These are phyloP conservation scores for Kwoniella mangroviensis DNA, from an alignment of 768 basidiomycete genomes.

Conservation along the genomic window DNA sequence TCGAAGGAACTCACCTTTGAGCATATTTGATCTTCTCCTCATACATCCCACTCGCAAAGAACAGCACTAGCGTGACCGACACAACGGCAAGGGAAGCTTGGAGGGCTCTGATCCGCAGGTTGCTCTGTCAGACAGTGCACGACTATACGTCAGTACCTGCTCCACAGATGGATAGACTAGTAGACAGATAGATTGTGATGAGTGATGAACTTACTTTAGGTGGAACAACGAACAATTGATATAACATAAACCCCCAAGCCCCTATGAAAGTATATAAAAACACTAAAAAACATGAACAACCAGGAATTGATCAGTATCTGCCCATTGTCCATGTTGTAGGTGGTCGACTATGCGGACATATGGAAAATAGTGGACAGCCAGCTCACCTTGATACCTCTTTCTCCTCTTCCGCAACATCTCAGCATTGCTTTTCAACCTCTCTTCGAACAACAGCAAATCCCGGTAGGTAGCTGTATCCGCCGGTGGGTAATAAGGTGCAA, in stretches of 20 bases:
- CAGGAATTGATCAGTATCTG: neutral
- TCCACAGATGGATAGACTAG: no score
- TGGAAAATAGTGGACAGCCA: neutral
- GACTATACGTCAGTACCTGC: no score
- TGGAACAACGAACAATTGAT: slow-evolving; percentile 71
- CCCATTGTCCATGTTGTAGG: no score
- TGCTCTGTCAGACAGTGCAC: slow-evolving; percentile 55
- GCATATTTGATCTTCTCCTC: slow-evolving; percentile 95
- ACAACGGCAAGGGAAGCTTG: slow-evolving; percentile 83
- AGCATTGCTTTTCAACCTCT: slow-evolving; percentile 92
- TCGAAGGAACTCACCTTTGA: slow-evolving; percentile 70
- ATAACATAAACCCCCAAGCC: slow-evolving; percentile 70
- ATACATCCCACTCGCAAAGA: slow-evolving; percentile 97
- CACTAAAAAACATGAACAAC: slow-evolving; percentile 12
- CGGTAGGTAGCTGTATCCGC: slow-evolving; percentile 79
- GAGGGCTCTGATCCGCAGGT: slow-evolving; percentile 63
- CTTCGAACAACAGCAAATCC: slow-evolving; percentile 91
- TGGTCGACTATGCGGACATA: no score
- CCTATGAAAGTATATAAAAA: slow-evolving; percentile 57
- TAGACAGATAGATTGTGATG: neutral
- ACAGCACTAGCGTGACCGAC: slow-evolving; percentile 85
- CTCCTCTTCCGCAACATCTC: slow-evolving; percentile 78
- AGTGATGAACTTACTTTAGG: slow-evolving; percentile 22
- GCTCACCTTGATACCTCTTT: slow-evolving; percentile 61
- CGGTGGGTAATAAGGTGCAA: slow-evolving; percentile 64